Evolutionary conservation across 2,329 filamentous ascomycete species (phyloP), one percentile per base, ranked within the genome.

Genomic region (Ilyonectria mors-panacis): DNA sequence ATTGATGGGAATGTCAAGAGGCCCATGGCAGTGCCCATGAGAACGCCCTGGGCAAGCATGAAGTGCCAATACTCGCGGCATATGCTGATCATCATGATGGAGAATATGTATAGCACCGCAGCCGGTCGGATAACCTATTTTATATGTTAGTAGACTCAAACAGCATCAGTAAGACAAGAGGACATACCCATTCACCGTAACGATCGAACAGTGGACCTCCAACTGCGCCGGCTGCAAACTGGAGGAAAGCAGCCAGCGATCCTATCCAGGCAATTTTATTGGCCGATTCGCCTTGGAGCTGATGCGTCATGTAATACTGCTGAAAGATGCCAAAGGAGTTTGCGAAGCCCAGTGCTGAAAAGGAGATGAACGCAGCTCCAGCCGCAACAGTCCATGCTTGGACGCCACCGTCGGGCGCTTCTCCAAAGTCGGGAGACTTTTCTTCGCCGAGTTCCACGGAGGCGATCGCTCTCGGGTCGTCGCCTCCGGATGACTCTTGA

Each of bases 61-160:
- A 87, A 80, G 6, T 88, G 85, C 78, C 81, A 88, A 68, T 87
- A 88, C 35, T 79, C 61, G 4, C 73, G 80, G 70, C 84, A 86
- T 0, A 74, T 8, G 4, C 72, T 74, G 0, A 66, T 63, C 68
- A 73, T 72, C 72, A 74, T 74, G 1, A 65, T 70, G 3, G 68
- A 59, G 9, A 72, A 70, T 0, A 74, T 21, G 6, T 74, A 74
- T 0, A 28, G 26, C 1, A 73, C 6, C 1, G 71, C 71, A 0
- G 70, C 69, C 2, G 72, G 72, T 0, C 65, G 63, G 4, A 74
- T 54, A 0, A 73, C 23, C 72, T 74, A 33, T 26, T 26, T 2
- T 1, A 5, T 23, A 1, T 33, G 48, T 70, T 45, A 70, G 66
- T n/a, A 3, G 17, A 51, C 3, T 5, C 21, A 35, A 21, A 8